Evolutionary conservation across 805 yeast genomes (phyloP), one percentile per base, ranked within the genome.

Genomic region (Pichia cabralensis): DNA sequence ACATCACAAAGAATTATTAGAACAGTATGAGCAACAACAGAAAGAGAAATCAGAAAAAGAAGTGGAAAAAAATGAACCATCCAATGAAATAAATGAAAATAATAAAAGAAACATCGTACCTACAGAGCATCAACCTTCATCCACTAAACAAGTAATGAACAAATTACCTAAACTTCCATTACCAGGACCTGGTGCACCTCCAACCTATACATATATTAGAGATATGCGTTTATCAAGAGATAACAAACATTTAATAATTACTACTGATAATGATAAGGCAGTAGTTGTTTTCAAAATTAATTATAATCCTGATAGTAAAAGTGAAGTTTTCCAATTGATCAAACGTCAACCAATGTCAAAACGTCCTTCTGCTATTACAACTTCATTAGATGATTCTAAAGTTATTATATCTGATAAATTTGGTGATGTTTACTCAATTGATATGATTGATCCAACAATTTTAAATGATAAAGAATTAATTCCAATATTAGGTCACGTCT

Each of bases 401-500:
- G 56, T 88, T 7, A 55, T 85, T 3, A 69, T 88, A 17, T 96
- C 94, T 15, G 98, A 92, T 56, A 92, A 92, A 61, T 92, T 89
- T 53, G 98, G 98, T 31, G 99, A 92, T 58, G 96, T 86, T 6
- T 92, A 83, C 54, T 55, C 68, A 1, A 62, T 84, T 25, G 60
- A 67, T 3, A 58, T 75, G 20, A 60, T 60, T 16, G 51, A 53
- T 11, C 46, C 55, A 4, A 58, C 48, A 1, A 47, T 67, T 1
- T 54, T 60, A 2, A 34, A 34, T 28, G 55, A 49, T 26, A 65
- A 67, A 4, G 71, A 69, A 30, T 54, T 73, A 28, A 69, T 63
- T 25, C 96, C 96, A 3, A 66, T 89, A 6, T 61, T 89, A 35
- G 99, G 99, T 7, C 99, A 92, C 58, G 97, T 92, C 5, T 88